Evolutionary conservation across 2,329 filamentous ascomycete genomes (phyloP).

Genomic region (Trichoderma koningiopsis): DNA sequence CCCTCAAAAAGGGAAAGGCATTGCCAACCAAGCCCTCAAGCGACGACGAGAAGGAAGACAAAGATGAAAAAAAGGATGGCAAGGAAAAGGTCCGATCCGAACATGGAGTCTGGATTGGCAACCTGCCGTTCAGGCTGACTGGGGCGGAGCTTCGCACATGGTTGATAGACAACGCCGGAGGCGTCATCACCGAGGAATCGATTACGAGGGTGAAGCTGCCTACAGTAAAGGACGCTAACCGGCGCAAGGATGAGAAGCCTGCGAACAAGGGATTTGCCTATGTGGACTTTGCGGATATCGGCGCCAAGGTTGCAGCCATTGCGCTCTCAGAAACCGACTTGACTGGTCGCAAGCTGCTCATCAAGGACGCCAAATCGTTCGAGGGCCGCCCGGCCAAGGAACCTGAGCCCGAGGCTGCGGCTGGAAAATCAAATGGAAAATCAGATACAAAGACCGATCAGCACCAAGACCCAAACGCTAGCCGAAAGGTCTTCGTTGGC

Average conservation of each 20-base stretch:
- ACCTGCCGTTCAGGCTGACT: conserved; percentile 81
- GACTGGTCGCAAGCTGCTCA: conserved; percentile 76
- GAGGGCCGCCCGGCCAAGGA: conserved; percentile 81
- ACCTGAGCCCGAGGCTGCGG: conserved; percentile 38
- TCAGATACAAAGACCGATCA: conserved; percentile 40
- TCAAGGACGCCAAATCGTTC: conserved; percentile 90
- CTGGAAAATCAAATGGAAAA: conserved; percentile 34
- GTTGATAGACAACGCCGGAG: conserved; percentile 71
- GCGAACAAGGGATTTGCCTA: conserved; percentile 96
- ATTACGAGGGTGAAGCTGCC: conserved; percentile 89
- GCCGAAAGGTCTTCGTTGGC: conserved; percentile 86
- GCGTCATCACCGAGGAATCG: conserved; percentile 63
- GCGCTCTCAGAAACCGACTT: conserved; percentile 83
- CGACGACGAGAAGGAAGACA: conserved; percentile 41
- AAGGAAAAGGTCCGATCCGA: conserved; percentile 66
- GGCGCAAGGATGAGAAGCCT: conserved; percentile 39
- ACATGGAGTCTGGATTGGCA: conserved; percentile 93
- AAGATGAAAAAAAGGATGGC: conserved; percentile 44
- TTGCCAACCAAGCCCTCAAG: conserved; percentile 47
- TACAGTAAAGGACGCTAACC: conserved; percentile 53
- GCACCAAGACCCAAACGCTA: conserved; percentile 57
- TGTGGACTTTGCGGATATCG: conserved; percentile 78
- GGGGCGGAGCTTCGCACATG: conserved; percentile 75
- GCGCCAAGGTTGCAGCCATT: conserved; percentile 75
- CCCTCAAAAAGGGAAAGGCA: conserved; percentile 79